phyloP scores from a whole-genome alignment of 352 stramenopile genomes.

The Phytophthora sansomeana region DNA sequence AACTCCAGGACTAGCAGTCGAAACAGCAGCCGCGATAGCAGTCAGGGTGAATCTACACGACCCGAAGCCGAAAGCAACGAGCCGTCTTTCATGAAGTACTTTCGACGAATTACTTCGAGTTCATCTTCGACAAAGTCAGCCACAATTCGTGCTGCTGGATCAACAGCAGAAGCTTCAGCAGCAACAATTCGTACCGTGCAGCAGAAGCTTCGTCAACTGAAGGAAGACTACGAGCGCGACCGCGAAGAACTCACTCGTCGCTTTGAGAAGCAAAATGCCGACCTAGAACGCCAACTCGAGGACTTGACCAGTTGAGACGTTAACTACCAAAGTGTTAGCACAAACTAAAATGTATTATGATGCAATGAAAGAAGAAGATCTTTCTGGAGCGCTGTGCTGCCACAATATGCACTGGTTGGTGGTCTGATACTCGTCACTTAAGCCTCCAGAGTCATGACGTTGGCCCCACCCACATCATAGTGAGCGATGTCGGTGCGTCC shows the following conservation, averaged over 20 bases:
- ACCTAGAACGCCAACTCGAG: slow-evolving; percentile 63
- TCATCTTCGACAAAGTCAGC: slow-evolving; percentile 21
- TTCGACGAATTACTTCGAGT: slow-evolving; percentile 51
- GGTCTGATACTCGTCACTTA: slow-evolving; percentile 25
- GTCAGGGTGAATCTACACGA: slow-evolving; percentile 19
- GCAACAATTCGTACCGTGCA: slow-evolving; percentile 38
- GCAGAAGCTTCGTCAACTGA: slow-evolving; percentile 61
- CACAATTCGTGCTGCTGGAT: slow-evolving; percentile 37
- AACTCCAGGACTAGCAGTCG: slow-evolving; percentile 35
- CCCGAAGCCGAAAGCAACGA: slow-evolving; percentile 40
- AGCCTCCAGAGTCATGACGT: slow-evolving; percentile 85
- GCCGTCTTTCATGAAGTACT: slow-evolving; percentile 90
- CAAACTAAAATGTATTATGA: slow-evolving; percentile 27
- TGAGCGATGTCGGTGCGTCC: slow-evolving; percentile 74
- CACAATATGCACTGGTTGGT: neutral
- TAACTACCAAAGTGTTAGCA: slow-evolving; percentile 6
- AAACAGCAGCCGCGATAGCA: slow-evolving; percentile 17
- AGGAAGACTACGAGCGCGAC: slow-evolving; percentile 61
- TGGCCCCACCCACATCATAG: slow-evolving; percentile 82
- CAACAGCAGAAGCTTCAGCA: slow-evolving; percentile 23
- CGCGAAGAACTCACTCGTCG: slow-evolving; percentile 41
- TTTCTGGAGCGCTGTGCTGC: neutral
- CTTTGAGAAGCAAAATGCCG: slow-evolving; percentile 57
- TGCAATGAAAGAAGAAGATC: slow-evolving; percentile 1
- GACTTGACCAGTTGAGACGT: slow-evolving; percentile 29